Conservation (phyloP, 2,329 filamentous ascomycete species). For the Penicillium sp. region DNA sequence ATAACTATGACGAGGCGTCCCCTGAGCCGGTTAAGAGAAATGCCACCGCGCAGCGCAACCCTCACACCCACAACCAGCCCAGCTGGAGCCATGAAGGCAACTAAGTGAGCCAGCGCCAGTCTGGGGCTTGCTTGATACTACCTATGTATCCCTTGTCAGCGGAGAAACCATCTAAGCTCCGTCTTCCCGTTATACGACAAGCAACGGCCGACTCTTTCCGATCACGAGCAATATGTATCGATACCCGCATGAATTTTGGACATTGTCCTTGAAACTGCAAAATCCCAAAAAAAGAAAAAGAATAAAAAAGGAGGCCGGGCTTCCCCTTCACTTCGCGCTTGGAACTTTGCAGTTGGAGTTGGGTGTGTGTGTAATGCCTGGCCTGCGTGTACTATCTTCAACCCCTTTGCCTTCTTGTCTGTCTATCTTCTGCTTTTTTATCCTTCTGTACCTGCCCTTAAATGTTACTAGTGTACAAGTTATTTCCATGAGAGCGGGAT, state of each 20-base stretch:
- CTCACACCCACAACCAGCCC: slow-evolving; percentile 32
- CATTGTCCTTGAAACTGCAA: slow-evolving; percentile 5
- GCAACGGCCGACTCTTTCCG: slow-evolving; percentile 7
- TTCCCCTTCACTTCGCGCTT: neutral
- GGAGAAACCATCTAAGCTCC: neutral
- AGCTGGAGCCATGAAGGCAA: slow-evolving; percentile 46
- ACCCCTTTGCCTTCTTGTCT: slow-evolving; percentile 2
- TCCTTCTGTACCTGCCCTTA: neutral
- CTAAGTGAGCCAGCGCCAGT: slow-evolving; percentile 3
- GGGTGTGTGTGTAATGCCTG: slow-evolving; percentile 1
- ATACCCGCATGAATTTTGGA: slow-evolving; percentile 18
- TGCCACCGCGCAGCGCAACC: slow-evolving; percentile 24
- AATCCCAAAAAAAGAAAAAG: neutral
- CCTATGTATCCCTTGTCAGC: neutral
- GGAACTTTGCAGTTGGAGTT: neutral
- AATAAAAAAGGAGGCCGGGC: neutral
- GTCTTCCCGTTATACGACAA: slow-evolving; percentile 3
- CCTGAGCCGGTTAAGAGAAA: slow-evolving; percentile 20
- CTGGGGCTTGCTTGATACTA: neutral
- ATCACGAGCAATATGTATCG: slow-evolving; percentile 25
- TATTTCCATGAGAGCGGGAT: neutral
- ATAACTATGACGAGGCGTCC: slow-evolving; percentile 39
- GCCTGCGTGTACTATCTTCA: neutral
- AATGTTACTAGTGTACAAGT: neutral
- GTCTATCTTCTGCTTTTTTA: neutral